phyloP scores from a whole-genome alignment of 441 rosid genomes.

The Rhodomyrtus psidioides region DNA sequence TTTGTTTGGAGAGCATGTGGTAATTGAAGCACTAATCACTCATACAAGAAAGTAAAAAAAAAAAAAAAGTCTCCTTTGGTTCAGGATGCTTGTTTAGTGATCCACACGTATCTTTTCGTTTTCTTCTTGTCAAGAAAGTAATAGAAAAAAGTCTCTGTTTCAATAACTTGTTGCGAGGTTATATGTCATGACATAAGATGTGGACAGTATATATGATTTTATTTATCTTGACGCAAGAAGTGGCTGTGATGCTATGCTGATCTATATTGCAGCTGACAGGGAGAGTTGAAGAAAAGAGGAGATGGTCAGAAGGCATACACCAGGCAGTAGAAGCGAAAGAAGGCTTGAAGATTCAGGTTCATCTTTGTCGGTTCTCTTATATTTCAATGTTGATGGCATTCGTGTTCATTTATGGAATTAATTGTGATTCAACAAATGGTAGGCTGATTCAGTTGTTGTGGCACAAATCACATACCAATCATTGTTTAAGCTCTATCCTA shows the following conservation, averaged over 20 bases:
- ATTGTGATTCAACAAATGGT: neutral
- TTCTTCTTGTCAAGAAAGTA: neutral
- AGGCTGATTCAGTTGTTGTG: slow-evolving; percentile 96
- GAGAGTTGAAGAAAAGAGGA: slow-evolving; percentile 95
- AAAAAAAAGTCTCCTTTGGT: neutral
- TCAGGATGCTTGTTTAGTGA: neutral
- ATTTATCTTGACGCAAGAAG: neutral
- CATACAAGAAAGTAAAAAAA: neutral
- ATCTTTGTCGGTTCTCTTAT: neutral
- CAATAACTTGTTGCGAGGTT: neutral
- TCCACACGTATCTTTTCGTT: neutral
- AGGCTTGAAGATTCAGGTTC: slow-evolving; percentile 85
- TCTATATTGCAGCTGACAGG: slow-evolving; percentile 69
- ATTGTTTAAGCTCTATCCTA: slow-evolving; percentile 92
- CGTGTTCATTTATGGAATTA: neutral
- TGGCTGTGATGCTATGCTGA: neutral
- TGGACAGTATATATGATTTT: neutral
- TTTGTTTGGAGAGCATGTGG: neutral
- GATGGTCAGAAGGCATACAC: slow-evolving; percentile 98
- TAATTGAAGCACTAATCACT: neutral
- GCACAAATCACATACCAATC: slow-evolving; percentile 99
- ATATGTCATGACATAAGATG: neutral
- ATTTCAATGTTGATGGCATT: neutral
- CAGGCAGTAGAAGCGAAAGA: slow-evolving; percentile 99
- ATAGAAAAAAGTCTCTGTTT: neutral